Evolutionary conservation across 345 rosid genomes (phyloP).

Genomic region (Triadica sebifera): DNA sequence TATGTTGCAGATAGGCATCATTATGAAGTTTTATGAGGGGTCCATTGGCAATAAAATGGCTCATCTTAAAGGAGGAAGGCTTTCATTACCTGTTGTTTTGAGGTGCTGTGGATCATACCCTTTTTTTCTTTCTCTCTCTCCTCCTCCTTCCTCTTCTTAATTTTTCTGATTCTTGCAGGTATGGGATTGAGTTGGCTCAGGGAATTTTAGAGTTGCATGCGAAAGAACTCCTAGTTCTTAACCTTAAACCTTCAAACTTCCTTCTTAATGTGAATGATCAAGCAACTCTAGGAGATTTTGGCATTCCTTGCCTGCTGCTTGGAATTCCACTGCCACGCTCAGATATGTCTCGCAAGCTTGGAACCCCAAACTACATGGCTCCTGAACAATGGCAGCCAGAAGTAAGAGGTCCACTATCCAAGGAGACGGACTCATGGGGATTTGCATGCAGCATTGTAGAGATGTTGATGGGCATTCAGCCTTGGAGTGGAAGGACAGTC

Average conservation of each 20-base stretch:
- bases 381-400: slow-evolving; percentile 98
- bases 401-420: slow-evolving; percentile 74
- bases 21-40: slow-evolving; percentile 89
- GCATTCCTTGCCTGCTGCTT: slow-evolving; percentile 67
- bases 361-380: slow-evolving; percentile 95
- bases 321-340: slow-evolving; percentile 67
- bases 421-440: slow-evolving; percentile 96
- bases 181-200: slow-evolving; percentile 61
- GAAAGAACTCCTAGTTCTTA: slow-evolving; percentile 66
- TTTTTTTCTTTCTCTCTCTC: not conserved
- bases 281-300: slow-evolving; percentile 75
- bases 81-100: slow-evolving; percentile 53
- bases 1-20: slow-evolving; percentile 56
- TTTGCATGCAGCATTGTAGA: slow-evolving; percentile 87
- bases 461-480: slow-evolving; percentile 85
- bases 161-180: slow-evolving; percentile 47
- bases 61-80: slow-evolving; percentile 76
- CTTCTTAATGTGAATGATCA: slow-evolving; percentile 66
- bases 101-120: slow-evolving; percentile 41
- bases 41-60: slow-evolving; percentile 86
- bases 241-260: slow-evolving; percentile 74
- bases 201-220: slow-evolving; percentile 70
- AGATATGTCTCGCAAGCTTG: slow-evolving; percentile 64
- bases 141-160: not conserved
- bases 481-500: slow-evolving; percentile 68